phyloP scores from a whole-genome alignment of 441 rosid species.

The Codiaeum variegatum region DNA sequence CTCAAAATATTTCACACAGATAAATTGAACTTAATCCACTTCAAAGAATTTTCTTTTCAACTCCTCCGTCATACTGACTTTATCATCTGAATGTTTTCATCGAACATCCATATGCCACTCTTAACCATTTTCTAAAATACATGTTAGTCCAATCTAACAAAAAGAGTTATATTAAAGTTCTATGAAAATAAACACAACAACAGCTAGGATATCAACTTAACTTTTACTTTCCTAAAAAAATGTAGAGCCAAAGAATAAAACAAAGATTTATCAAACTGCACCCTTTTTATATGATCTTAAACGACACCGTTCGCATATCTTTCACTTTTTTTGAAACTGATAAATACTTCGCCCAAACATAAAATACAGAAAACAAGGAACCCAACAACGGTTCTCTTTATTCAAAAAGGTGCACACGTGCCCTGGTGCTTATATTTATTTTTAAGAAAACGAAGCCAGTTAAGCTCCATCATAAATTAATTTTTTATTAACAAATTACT shows the following conservation, averaged over 20 bases:
- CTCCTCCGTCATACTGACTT: too few relatives aligned
- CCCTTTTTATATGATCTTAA: too few relatives aligned
- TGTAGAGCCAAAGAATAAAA: background rate
- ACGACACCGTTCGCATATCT: conserved; percentile 15
- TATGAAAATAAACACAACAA: too few relatives aligned
- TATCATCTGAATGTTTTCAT: too few relatives aligned
- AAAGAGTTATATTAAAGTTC: too few relatives aligned
- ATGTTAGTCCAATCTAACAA: too few relatives aligned
- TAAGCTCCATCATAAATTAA: conserved; percentile 8
- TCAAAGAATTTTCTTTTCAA: too few relatives aligned
- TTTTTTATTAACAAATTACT: background rate
- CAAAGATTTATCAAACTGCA: too few relatives aligned
- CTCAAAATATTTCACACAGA: too few relatives aligned
- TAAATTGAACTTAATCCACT: too few relatives aligned
- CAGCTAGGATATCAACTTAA: background rate
- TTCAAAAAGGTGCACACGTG: conserved; percentile 38
- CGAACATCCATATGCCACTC: too few relatives aligned
- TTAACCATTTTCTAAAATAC: too few relatives aligned
- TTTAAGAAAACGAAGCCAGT: conserved; percentile 31
- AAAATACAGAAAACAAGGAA: background rate
- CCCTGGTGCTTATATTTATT: conserved; percentile 19
- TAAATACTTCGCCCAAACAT: background rate
- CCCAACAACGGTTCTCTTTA: conserved; percentile 24
- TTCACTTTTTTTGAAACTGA: background rate
- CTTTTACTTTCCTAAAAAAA: background rate